These are phyloP conservation scores for Cystobasidium slooffiae DNA, from an alignment of 1,284 basidiomycete species.

Conservation along the genomic window DNA sequence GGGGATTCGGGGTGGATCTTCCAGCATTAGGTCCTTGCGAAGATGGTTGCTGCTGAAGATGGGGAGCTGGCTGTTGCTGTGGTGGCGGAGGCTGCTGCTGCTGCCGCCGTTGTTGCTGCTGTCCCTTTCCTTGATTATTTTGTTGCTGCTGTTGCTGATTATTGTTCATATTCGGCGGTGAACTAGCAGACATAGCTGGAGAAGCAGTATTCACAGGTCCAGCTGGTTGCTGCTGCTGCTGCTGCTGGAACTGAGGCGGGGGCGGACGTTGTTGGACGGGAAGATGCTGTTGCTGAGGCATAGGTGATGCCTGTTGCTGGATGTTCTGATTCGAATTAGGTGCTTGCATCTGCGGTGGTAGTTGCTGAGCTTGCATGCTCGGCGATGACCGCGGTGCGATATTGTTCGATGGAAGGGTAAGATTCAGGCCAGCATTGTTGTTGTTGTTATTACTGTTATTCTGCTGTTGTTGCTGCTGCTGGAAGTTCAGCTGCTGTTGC, in stretches of 20 bases:
- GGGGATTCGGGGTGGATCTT: background rate
- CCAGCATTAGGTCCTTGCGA: slow-evolving; percentile 8
- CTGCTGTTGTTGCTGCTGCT: background rate
- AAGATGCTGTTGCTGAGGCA: slow-evolving; percentile 25
- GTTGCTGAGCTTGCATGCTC: slow-evolving; percentile 25
- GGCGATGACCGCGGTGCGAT: background rate
- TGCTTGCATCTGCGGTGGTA: slow-evolving; percentile 8
- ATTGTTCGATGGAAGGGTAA: slow-evolving; percentile 10
- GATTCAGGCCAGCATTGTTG: slow-evolving; percentile 1
- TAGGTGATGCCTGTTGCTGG: slow-evolving; percentile 11
- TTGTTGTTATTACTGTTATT: background rate
- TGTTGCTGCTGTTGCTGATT: slow-evolving; percentile 15
- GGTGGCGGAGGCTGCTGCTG: background rate
- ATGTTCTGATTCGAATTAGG: slow-evolving; percentile 11
- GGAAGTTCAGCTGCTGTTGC: slow-evolving; percentile 27
- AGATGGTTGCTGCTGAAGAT: slow-evolving; percentile 11
- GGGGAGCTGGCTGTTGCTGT: background rate
- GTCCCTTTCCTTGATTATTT: slow-evolving; percentile 16
- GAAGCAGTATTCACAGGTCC: slow-evolving; percentile 12
- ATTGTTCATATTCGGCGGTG: slow-evolving; percentile 24
- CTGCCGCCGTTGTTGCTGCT: slow-evolving; percentile 18
- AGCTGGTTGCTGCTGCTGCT: slow-evolving; percentile 21
- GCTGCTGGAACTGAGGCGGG: slow-evolving; percentile 3
- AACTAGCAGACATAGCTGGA: slow-evolving; percentile 29
- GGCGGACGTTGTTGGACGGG: background rate